phyloP scores from a whole-genome alignment of 805 yeast genomes.

The Ogataea angusta region DNA sequence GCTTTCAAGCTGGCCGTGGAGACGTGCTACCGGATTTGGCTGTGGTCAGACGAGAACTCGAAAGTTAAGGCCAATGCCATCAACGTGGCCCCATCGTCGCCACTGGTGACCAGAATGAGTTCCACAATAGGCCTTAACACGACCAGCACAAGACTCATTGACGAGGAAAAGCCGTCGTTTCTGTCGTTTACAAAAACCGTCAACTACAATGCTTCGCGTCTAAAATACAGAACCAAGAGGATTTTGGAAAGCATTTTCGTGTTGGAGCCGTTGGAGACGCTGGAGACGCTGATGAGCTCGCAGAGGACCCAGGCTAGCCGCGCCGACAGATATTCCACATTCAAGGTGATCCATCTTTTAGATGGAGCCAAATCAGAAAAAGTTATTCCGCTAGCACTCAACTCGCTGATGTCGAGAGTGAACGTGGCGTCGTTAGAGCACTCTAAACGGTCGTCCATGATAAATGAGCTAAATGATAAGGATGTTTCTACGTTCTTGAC shows the following conservation, averaged over 20 bases:
- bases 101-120: constrained; percentile 15
- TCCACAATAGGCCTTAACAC: constrained; percentile 12
- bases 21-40: constrained; percentile 65
- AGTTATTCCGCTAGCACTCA: constrained; percentile 66
- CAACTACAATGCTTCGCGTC: constrained; percentile 49
- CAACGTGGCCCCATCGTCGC: constrained; percentile 11
- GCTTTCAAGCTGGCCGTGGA: constrained; percentile 60
- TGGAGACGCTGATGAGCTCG: constrained; percentile 57
- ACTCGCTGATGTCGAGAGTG: constrained; percentile 49
- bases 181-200: constrained; percentile 33
- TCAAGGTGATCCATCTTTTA: constrained; percentile 68
- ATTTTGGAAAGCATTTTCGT: constrained; percentile 61
- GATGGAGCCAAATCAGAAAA: constrained; percentile 81
- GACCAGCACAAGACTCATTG: constrained; percentile 4
- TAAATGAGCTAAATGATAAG: constrained; percentile 42
- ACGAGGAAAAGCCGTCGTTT: constrained; percentile 21
- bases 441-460: constrained; percentile 43
- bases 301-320: constrained; percentile 23
- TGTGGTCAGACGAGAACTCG: constrained; percentile 51
- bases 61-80: constrained; percentile 16
- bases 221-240: constrained; percentile 67
- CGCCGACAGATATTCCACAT: constrained; percentile 34
- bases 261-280: constrained; percentile 68
- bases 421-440: constrained; percentile 29
- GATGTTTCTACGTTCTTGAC: constrained; percentile 52